Conservation (phyloP, 1,139 yeast species). For the Hyphopichia fennica region DNA sequence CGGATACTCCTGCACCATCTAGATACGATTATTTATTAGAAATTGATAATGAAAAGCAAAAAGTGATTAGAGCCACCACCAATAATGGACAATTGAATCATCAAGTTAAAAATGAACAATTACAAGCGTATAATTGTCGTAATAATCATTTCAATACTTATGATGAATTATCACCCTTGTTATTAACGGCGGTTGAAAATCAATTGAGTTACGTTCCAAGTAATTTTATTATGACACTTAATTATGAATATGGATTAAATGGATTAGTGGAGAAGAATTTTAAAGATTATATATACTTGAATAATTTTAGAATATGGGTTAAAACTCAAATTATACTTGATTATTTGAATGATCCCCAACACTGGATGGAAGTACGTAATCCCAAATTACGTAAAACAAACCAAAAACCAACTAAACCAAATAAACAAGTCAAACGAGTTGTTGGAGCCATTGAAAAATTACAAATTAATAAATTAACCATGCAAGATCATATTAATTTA, state of each 20-base stretch:
- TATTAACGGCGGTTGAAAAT: constrained; percentile 31
- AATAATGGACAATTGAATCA: constrained; percentile 13
- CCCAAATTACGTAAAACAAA: constrained; percentile 3
- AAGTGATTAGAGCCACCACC: constrained; percentile 5
- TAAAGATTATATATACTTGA: constrained; percentile 27
- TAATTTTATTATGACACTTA: constrained; percentile 25
- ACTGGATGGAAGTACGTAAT: constrained; percentile 18
- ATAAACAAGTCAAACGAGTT: constrained; percentile 11
- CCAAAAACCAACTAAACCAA: not conserved
- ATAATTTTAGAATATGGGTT: constrained; percentile 36
- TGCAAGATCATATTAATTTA: constrained; percentile 29
- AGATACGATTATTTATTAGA: constrained; percentile 21
- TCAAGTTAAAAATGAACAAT: constrained; percentile 21
- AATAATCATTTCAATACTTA: constrained; percentile 39
- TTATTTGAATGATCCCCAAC: constrained; percentile 23
- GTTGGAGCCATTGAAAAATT: constrained; percentile 21
- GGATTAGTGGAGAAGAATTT: constrained; percentile 26
- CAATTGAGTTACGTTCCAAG: constrained; percentile 35
- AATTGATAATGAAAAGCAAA: constrained; percentile 9
- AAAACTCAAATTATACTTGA: constrained; percentile 23
- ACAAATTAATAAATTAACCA: constrained; percentile 19
- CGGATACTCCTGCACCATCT: constrained; percentile 34
- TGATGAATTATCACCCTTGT: constrained; percentile 33
- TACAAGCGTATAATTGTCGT: constrained; percentile 43
- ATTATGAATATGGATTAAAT: constrained; percentile 28